phyloP scores from a whole-genome alignment of 768 basidiomycete species.

The Leucogyrophana mollusca region DNA sequence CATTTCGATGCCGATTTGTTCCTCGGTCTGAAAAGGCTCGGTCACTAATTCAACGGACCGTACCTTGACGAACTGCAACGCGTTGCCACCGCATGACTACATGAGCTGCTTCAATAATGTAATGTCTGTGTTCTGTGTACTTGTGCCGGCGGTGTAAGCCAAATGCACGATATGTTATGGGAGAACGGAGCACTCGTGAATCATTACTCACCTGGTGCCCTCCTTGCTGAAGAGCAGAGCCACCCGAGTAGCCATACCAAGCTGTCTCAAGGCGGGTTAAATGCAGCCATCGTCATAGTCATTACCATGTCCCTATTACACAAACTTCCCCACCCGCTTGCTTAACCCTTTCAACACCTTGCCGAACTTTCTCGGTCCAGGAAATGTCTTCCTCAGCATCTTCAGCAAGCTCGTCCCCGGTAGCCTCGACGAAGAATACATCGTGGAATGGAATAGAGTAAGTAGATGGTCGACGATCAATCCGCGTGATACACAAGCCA shows the following conservation, averaged over 20 bases:
- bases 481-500: constrained; percentile 43
- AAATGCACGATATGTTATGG: too few relatives aligned
- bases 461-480: constrained; percentile 65
- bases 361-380: constrained; percentile 36
- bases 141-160: too few relatives aligned
- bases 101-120: background rate
- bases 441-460: constrained; percentile 47
- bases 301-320: constrained; percentile 53
- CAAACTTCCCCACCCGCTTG: constrained; percentile 33
- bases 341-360: constrained; percentile 33
- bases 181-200: too few relatives aligned
- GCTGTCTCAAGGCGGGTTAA: too few relatives aligned
- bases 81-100: too few relatives aligned
- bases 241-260: too few relatives aligned
- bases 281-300: too few relatives aligned
- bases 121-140: background rate
- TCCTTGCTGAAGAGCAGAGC: too few relatives aligned
- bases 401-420: constrained; percentile 5
- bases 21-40: constrained; percentile 33
- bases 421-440: constrained; percentile 67
- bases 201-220: too few relatives aligned
- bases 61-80: too few relatives aligned
- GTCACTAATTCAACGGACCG: constrained; percentile 25
- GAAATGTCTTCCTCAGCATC: constrained; percentile 3
- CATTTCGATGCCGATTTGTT: constrained; percentile 37